A percentile compares a stretch with the other conserved stretches of the same genome.
phyloP scores from a whole-genome alignment of 2,329 filamentous ascomycete genomes.

The Paracorniculantispora psalliotae region DNA sequence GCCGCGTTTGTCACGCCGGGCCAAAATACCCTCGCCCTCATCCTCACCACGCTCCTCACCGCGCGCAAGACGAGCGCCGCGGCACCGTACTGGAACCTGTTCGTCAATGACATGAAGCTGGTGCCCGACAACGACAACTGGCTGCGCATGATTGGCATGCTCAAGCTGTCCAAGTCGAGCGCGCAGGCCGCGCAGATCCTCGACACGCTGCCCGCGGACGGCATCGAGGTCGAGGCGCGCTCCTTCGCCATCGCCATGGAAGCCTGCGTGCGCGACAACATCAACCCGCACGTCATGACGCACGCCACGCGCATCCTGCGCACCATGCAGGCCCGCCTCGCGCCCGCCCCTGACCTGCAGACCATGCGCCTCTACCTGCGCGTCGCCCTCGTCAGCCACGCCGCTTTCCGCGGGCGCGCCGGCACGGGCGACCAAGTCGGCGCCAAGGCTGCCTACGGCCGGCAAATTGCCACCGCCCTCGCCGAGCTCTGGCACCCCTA shows the following conservation, averaged over 20 bases:
- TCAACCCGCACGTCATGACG: conserved; percentile 64
- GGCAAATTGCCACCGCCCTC: conserved; percentile 47
- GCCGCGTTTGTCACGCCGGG: conserved; percentile 37
- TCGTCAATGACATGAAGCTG: conserved; percentile 59
- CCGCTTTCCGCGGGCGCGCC: conserved; percentile 30
- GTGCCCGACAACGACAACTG: conserved; percentile 69
- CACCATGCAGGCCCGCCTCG: conserved; percentile 46
- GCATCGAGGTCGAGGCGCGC: conserved; percentile 35
- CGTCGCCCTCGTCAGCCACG: conserved; percentile 45
- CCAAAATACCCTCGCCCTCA: conserved; percentile 59
- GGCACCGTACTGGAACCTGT: conserved; percentile 70
- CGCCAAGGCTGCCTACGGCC: conserved; percentile 41
- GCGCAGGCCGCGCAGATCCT: conserved; percentile 56
- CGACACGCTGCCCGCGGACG: conserved; percentile 41
- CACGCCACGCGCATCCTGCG: conserved; percentile 62
- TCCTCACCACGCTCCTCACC: conserved; percentile 60
- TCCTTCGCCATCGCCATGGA: conserved; percentile 70
- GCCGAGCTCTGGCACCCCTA: conserved; percentile 47
- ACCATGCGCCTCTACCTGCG: conserved; percentile 53
- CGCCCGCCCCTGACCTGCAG: conserved; percentile 42
- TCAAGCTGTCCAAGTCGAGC: conserved; percentile 63
- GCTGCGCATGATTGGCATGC: conserved; percentile 60
- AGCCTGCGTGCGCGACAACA: conserved; percentile 69
- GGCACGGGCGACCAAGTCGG: conserved; percentile 26
- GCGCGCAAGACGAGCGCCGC: conserved; percentile 58